A percentile compares a stretch with the other conserved stretches of the same genome.
Conservation (phyloP, 2,329 filamentous ascomycete species). For the Apiospora kogelbergensis region DNA sequence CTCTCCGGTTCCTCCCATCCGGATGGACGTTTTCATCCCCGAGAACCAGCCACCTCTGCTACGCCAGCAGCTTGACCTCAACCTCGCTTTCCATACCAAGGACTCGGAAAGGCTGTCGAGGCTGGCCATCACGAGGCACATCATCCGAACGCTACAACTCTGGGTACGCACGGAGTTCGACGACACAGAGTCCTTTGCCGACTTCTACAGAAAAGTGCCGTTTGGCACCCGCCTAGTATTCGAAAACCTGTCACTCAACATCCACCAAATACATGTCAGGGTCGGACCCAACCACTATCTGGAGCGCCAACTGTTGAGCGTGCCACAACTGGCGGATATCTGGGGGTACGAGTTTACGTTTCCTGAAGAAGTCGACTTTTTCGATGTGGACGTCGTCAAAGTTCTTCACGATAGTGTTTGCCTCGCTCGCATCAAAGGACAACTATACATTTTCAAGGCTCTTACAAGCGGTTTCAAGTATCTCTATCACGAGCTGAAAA, state of each 20-base stretch:
- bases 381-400: slow-evolving; percentile 47
- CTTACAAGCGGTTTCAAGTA: slow-evolving; percentile 58
- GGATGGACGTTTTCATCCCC: slow-evolving; percentile 59
- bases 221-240: slow-evolving; percentile 61
- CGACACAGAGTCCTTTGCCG: slow-evolving; percentile 27
- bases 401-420: slow-evolving; percentile 62
- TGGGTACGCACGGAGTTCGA: slow-evolving; percentile 43
- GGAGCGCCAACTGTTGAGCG: slow-evolving; percentile 51
- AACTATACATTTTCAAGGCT: slow-evolving; percentile 56
- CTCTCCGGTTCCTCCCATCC: slow-evolving; percentile 44
- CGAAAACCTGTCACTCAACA: slow-evolving; percentile 47
- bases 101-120: slow-evolving; percentile 46
- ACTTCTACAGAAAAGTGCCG: slow-evolving; percentile 46
- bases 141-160: slow-evolving; percentile 52
- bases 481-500: slow-evolving; percentile 60
- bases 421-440: slow-evolving; percentile 44
- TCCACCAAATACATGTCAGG: slow-evolving; percentile 44
- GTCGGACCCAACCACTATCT: slow-evolving; percentile 52
- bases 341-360: slow-evolving; percentile 44
- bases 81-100: slow-evolving; percentile 55
- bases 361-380: slow-evolving; percentile 49
- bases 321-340: slow-evolving; percentile 38
- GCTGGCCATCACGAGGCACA: slow-evolving; percentile 52
- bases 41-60: slow-evolving; percentile 45
- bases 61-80: slow-evolving; percentile 47